Evolutionary conservation across 768 basidiomycete species (phyloP).

Genomic region (Podaxis carcinomalis): DNA sequence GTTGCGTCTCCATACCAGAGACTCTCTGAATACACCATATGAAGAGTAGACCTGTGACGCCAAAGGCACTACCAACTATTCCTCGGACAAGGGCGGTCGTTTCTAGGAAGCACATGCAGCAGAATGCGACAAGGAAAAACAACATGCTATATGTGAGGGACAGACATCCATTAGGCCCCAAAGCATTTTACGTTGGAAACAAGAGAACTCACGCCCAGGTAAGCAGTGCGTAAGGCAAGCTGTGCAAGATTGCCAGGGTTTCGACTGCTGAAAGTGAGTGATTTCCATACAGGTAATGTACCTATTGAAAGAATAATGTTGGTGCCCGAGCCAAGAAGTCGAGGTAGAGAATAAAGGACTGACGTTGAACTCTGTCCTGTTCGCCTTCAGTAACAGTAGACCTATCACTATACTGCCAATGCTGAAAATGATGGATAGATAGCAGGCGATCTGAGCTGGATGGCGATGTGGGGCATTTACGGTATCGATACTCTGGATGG

Average conservation of each 20-base stretch:
- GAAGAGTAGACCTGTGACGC: not conserved
- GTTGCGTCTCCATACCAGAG: constrained; percentile 1
- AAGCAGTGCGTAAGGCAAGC: not conserved
- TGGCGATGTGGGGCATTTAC: constrained; percentile 12
- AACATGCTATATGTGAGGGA: not conserved
- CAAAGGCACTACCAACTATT: not conserved
- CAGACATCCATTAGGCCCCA: too few species aligned
- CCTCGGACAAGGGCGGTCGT: not conserved
- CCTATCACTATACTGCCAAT: constrained; percentile 41
- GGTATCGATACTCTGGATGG: constrained; percentile 38
- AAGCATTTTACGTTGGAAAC: not conserved
- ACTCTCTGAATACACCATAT: not conserved
- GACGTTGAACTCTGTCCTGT: not conserved
- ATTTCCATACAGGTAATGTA: not conserved
- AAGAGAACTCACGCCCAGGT: not conserved
- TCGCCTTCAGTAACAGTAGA: constrained; percentile 29
- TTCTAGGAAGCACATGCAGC: not conserved
- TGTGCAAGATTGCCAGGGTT: not conserved
- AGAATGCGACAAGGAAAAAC: not conserved
- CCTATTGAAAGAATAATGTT: not conserved
- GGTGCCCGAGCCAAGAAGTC: not conserved
- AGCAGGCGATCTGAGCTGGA: constrained; percentile 40
- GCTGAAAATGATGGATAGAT: constrained; percentile 40
- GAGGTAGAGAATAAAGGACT: not conserved
- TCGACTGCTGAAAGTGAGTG: not conserved